Evolutionary conservation across 441 rosid genomes (phyloP), one percentile per base, ranked within the genome.

Genomic region (Populus tomentosa): DNA sequence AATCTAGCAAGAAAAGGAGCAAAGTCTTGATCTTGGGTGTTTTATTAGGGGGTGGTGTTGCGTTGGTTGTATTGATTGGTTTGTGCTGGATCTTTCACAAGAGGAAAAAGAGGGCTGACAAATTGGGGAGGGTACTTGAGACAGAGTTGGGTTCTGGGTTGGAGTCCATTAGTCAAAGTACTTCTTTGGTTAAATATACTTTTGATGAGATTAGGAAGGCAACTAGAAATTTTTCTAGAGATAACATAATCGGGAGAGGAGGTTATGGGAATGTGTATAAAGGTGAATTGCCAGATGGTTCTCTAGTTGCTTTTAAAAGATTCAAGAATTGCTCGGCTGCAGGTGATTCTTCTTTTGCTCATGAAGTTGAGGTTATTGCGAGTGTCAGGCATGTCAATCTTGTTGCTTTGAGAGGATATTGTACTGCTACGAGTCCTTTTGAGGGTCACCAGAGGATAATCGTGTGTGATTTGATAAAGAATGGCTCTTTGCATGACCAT

Each of bases 401-500:
- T 68, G 92, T 95, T 0, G 91, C 95, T 20, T 78, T 95, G 72
- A 85, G 93, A 83, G 98, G 99, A n/a, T 95, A 95, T 72, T 93
- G 98, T 71, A 95, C 87, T 3, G 97, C 98, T 16, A 90, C 97
- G 13, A 92, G 97, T 21, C 81, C 82, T 0, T 86, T 84, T 8
- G 98, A 95, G 85, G 98, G 99, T 78, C 97, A 95, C 83, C 98
- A 93, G 88, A 92, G 99, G 91, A 91, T 95, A 79, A 93, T 95
- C 13, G 97, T 90, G 63, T 93, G 99, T 78, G 98, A 95, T 78
- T 84, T 93, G 79, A 84, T 95, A 87, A 85, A 36, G 72, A 95
- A 93, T 71, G 99, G 99, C 16, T 91, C 97, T 80, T 82, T 95
- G 70, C 77, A 93, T 46, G 99, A 93, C 74, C 99, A 95, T 80